phyloP scores from a whole-genome alignment of 768 basidiomycete species.

The Pisolithus microcarpus region DNA sequence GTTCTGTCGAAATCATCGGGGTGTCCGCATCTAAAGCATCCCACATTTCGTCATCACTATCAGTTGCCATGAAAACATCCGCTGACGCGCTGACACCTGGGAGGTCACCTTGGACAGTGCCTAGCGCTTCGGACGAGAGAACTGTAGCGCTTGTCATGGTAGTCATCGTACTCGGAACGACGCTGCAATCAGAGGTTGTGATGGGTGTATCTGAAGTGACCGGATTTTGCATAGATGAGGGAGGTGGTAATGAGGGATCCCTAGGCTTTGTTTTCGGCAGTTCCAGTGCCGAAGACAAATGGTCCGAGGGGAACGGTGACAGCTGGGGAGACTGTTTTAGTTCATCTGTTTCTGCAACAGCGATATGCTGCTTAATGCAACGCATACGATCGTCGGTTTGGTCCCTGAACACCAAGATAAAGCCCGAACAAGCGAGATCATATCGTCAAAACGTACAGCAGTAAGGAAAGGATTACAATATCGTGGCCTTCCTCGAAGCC shows the following conservation, averaged over 20 bases:
- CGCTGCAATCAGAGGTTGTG: neutral
- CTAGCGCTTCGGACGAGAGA: slow-evolving; percentile 5
- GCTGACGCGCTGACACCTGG: slow-evolving; percentile 7
- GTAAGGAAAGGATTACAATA: slow-evolving; percentile 33
- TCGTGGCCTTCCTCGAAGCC: slow-evolving; percentile 23
- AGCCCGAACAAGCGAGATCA: too few species aligned
- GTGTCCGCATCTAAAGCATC: slow-evolving; percentile 31
- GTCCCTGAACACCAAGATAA: slow-evolving; percentile 20
- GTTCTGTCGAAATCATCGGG: slow-evolving; percentile 13
- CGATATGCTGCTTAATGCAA: slow-evolving; percentile 32
- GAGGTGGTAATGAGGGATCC: neutral
- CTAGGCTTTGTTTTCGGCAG: neutral
- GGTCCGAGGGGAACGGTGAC: too few species aligned
- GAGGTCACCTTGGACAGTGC: slow-evolving; percentile 18
- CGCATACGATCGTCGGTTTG: slow-evolving; percentile 31
- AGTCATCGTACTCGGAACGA: neutral
- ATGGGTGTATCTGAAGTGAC: neutral
- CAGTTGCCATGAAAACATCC: slow-evolving; percentile 17
- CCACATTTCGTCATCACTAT: slow-evolving; percentile 46
- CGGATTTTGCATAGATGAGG: neutral
- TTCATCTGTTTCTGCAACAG: slow-evolving; percentile 4
- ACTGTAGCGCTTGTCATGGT: slow-evolving; percentile 1
- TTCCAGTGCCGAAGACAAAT: too few species aligned
- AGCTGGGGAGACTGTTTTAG: neutral
- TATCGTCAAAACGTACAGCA: slow-evolving; percentile 27